phyloP scores from a whole-genome alignment of 352 stramenopile species.

The Sclerospora graminicola region DNA sequence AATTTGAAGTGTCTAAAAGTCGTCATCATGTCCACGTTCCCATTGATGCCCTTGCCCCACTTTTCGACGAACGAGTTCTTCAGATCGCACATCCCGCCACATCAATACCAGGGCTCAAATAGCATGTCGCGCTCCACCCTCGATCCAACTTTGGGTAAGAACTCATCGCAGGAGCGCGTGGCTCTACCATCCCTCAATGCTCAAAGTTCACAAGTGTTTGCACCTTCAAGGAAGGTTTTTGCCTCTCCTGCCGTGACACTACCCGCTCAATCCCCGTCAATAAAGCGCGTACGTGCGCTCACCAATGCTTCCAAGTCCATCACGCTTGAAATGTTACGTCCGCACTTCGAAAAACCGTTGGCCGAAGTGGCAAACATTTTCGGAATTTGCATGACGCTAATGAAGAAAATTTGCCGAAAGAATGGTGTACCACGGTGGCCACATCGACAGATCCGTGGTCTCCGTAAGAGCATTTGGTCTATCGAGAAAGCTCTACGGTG shows the following conservation, averaged over 20 bases:
- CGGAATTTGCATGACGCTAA: slow-evolving; percentile 75
- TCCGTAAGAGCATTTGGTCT: slow-evolving; percentile 71
- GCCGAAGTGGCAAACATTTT: slow-evolving; percentile 64
- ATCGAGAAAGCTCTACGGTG: slow-evolving; percentile 66
- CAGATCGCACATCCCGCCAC: slow-evolving; percentile 10
- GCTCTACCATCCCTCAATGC: slow-evolving; percentile 42
- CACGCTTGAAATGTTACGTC: slow-evolving; percentile 55
- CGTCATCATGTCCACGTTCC: slow-evolving; percentile 14
- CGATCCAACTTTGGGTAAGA: slow-evolving; percentile 5
- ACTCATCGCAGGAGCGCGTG: slow-evolving; percentile 38
- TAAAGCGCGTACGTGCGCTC: slow-evolving; percentile 63
- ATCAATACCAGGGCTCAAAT: slow-evolving; percentile 11
- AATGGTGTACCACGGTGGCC: slow-evolving; percentile 66
- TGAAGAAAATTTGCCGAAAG: slow-evolving; percentile 81
- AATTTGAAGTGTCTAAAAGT: not conserved
- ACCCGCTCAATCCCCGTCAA: slow-evolving; percentile 27
- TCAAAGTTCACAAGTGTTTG: slow-evolving; percentile 14
- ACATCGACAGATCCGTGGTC: slow-evolving; percentile 59
- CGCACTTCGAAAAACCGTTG: slow-evolving; percentile 69
- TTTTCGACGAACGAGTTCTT: slow-evolving; percentile 13
- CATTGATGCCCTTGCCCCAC: slow-evolving; percentile 16
- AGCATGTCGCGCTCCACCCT: slow-evolving; percentile 10
- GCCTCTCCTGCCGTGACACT: slow-evolving; percentile 23
- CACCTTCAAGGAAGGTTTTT: slow-evolving; percentile 3
- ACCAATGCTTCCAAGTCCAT: slow-evolving; percentile 74